Evolutionary conservation across 257 asterid species (phyloP).

Genomic region (Orobanche coerulescens): DNA sequence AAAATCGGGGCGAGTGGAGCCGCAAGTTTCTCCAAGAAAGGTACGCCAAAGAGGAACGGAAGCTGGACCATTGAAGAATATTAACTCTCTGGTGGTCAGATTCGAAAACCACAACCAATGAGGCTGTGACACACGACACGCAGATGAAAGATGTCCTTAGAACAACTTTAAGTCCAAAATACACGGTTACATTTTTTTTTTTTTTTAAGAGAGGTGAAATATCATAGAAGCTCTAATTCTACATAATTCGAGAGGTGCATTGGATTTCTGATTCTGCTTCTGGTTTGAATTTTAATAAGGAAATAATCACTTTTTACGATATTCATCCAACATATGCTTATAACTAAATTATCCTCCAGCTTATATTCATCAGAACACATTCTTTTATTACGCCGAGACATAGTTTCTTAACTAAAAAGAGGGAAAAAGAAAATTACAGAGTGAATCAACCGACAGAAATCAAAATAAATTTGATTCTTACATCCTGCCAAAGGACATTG

Average conservation of each 20-base stretch:
- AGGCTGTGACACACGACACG: too few relatives aligned
- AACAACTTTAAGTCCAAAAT: not conserved
- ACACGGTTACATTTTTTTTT: not conserved
- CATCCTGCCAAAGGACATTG: too few relatives aligned
- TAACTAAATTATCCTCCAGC: too few relatives aligned
- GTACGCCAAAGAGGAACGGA: slow-evolving; percentile 80
- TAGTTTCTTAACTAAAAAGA: not conserved
- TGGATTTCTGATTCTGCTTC: not conserved
- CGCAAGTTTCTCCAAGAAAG: slow-evolving; percentile 85
- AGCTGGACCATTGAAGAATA: slow-evolving; percentile 52
- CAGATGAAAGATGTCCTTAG: not conserved
- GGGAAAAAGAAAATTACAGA: not conserved
- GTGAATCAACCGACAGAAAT: not conserved
- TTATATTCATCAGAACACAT: too few relatives aligned
- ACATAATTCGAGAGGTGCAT: too few relatives aligned
- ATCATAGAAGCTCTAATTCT: too few relatives aligned
- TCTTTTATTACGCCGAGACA: not conserved
- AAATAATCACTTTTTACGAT: not conserved
- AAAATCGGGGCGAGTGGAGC: slow-evolving; percentile 79
- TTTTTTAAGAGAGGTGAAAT: too few relatives aligned
- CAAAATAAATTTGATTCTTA: too few relatives aligned
- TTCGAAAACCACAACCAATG: slow-evolving; percentile 9
- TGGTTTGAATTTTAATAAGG: not conserved
- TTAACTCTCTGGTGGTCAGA: slow-evolving; percentile 40
- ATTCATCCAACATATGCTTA: not conserved